Evolutionary conservation across 805 yeast species (phyloP).

Genomic region (Lachancea meyersii): DNA sequence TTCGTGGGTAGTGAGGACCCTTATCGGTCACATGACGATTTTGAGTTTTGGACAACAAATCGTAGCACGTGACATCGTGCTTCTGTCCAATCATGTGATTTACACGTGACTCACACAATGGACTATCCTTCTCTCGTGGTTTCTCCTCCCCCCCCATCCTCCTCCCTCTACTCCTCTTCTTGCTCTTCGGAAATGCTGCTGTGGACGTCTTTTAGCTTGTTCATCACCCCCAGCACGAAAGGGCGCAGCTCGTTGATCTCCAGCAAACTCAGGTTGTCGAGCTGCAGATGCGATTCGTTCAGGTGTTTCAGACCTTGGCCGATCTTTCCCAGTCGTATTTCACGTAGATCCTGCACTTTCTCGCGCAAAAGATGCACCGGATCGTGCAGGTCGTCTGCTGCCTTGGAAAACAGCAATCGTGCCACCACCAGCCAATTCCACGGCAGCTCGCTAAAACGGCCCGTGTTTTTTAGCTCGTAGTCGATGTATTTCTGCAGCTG

Average conservation of each 20-base stretch:
- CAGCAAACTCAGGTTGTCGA: constrained; percentile 74
- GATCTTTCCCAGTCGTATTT: constrained; percentile 73
- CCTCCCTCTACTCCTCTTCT: neutral
- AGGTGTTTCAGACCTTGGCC: constrained; percentile 70
- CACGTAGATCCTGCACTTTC: constrained; percentile 74
- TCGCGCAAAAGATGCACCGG: constrained; percentile 66
- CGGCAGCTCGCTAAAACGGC: constrained; percentile 66
- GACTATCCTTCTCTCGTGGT: neutral
- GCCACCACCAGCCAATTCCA: constrained; percentile 85
- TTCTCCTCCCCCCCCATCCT: neutral
- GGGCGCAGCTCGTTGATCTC: constrained; percentile 89
- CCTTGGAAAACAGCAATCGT: constrained; percentile 56
- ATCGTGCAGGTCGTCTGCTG: constrained; percentile 73
- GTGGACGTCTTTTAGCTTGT: constrained; percentile 53
- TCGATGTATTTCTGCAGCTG: constrained; percentile 53
- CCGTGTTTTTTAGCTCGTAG: constrained; percentile 53
- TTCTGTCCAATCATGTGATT: neutral
- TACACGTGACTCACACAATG: neutral
- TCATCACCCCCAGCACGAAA: constrained; percentile 75
- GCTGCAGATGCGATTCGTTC: constrained; percentile 74
- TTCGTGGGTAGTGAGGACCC: too few species aligned
- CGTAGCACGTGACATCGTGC: too few species aligned
- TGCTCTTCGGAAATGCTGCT: constrained; percentile 6
- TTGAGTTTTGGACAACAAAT: too few species aligned
- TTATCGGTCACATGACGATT: neutral